phyloP scores from a whole-genome alignment of 2,329 filamentous ascomycete species.

The Paracorniculantispora psalliotae region DNA sequence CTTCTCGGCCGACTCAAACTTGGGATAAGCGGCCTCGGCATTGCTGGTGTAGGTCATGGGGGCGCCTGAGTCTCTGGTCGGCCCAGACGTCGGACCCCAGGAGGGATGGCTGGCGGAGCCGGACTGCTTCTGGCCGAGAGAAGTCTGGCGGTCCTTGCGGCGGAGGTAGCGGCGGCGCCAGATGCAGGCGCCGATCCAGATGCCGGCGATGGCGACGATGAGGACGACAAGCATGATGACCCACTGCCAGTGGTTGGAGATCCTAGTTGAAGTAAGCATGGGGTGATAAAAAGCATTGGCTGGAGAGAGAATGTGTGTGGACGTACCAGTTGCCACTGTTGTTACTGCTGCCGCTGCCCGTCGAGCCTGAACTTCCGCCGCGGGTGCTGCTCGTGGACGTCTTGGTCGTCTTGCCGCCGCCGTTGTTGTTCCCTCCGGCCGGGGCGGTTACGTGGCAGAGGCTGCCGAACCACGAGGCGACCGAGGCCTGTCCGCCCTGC shows the following conservation, averaged over 20 bases:
- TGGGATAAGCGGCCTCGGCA: slow-evolving; percentile 21
- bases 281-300: slow-evolving; percentile 13
- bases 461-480: slow-evolving; percentile 66
- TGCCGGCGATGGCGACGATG: slow-evolving; percentile 59
- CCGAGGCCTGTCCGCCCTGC: slow-evolving; percentile 41
- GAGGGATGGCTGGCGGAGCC: slow-evolving; percentile 32
- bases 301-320: not conserved
- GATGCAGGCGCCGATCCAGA: slow-evolving; percentile 64
- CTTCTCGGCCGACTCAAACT: slow-evolving; percentile 29
- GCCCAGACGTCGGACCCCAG: slow-evolving; percentile 29
- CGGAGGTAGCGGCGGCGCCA: slow-evolving; percentile 70
- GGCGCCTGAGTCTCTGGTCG: slow-evolving; percentile 2
- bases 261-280: slow-evolving; percentile 39
- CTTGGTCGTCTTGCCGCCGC: slow-evolving; percentile 16
- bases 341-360: not conserved
- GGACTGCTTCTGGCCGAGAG: slow-evolving; percentile 33
- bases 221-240: slow-evolving; percentile 76
- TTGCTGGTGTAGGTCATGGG: not conserved
- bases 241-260: slow-evolving; percentile 70
- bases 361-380: not conserved
- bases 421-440: slow-evolving; percentile 15
- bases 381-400: slow-evolving; percentile 11
- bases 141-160: slow-evolving; percentile 54
- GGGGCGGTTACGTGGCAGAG: slow-evolving; percentile 51
- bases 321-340: not conserved